These are phyloP conservation scores for Xylariaceae sp. DNA, from an alignment of 2,329 filamentous ascomycete species.

Conservation along the genomic window DNA sequence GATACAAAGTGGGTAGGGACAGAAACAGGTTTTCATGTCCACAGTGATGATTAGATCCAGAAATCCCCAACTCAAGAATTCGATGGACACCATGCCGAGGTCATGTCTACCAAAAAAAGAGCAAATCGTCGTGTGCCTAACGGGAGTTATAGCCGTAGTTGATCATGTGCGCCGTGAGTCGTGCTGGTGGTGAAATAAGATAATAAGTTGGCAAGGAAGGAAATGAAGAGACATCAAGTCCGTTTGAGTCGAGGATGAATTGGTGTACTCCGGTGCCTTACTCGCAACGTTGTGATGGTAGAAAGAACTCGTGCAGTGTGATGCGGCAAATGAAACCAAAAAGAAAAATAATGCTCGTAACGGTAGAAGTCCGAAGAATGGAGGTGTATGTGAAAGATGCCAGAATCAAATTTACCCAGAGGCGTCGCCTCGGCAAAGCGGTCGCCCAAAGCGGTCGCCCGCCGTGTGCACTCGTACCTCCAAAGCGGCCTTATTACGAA, in stretches of 20 bases:
- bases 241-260: neutral
- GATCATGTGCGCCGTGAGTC: slow-evolving; percentile 33
- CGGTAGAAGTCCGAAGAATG: slow-evolving; percentile 3
- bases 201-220: slow-evolving; percentile 20
- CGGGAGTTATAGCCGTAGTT: slow-evolving; percentile 28
- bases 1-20: slow-evolving; percentile 10
- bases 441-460: neutral
- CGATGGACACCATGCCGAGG: slow-evolving; percentile 11
- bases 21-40: slow-evolving; percentile 13
- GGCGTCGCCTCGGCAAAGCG: neutral
- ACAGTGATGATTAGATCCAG: slow-evolving; percentile 20
- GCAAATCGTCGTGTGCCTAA: slow-evolving; percentile 24
- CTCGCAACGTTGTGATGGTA: no score
- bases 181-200: slow-evolving; percentile 26
- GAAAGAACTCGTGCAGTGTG: no score
- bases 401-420: slow-evolving; percentile 2
- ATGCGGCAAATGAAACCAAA: slow-evolving; percentile 9
- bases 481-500: neutral
- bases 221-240: slow-evolving; percentile 12
- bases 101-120: slow-evolving; percentile 15
- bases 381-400: slow-evolving; percentile 8
- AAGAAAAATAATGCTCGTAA: slow-evolving; percentile 6
- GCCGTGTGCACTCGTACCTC: slow-evolving; percentile 1
- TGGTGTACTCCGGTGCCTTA: neutral
- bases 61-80: slow-evolving; percentile 13